Conservation (phyloP, 768 basidiomycete species). For the Collybiopsis confluens region DNA sequence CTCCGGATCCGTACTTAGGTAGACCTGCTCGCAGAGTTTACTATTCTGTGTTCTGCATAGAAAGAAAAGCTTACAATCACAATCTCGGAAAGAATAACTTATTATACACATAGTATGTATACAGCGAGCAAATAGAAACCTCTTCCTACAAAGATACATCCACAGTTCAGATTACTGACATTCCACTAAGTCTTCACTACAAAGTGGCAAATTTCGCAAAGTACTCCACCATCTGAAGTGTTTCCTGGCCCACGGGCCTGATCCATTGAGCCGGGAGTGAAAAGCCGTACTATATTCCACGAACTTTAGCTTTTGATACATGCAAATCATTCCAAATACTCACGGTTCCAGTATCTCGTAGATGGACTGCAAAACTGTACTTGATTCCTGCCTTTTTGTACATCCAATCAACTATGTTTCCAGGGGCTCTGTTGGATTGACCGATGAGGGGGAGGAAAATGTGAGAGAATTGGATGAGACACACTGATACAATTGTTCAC, state of each 20-base stretch:
- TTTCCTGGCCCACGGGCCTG: conserved; percentile 77
- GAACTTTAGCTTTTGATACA: conserved; percentile 1
- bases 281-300: conserved; percentile 61
- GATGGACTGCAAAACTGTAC: conserved; percentile 59
- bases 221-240: conserved; percentile 57
- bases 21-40: no score
- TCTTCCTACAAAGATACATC: no score
- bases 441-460: conserved; percentile 7
- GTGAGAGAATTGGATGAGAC: conserved; percentile 2
- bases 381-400: conserved; percentile 53
- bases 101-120: no score
- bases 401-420: conserved; percentile 66
- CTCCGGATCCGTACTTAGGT: no score
- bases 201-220: conserved; percentile 62
- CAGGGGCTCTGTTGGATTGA: conserved; percentile 37
- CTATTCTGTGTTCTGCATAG: no score
- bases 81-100: no score
- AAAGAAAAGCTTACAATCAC: no score
- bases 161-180: conserved; percentile 3
- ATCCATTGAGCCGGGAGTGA: conserved; percentile 69
- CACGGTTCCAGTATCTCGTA: conserved; percentile 70
- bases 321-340: conserved; percentile 19
- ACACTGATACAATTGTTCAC: conserved; percentile 40
- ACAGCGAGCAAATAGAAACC: no score
- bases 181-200: conserved; percentile 21